Conservation (phyloP, 768 basidiomycete genomes). For the Cystofilobasidium bisporidii region DNA sequence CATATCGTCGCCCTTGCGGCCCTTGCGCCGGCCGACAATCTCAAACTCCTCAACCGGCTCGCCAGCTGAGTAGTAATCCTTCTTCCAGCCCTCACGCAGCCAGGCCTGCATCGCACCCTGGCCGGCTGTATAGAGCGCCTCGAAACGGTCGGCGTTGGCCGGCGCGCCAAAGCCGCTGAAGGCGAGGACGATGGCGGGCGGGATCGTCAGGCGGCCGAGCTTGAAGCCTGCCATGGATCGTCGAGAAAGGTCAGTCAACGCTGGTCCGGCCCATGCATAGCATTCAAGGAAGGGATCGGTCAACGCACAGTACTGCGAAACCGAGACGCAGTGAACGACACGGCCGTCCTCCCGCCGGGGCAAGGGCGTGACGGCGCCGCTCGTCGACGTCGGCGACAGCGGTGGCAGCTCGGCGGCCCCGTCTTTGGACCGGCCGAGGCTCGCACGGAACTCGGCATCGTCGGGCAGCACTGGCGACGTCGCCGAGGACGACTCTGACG, state of each 20-base stretch:
- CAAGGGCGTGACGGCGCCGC: slow-evolving; percentile 3
- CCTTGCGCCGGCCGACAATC: background rate
- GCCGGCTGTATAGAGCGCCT: background rate
- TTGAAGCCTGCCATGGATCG: slow-evolving; percentile 5
- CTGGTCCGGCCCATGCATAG: too few species aligned
- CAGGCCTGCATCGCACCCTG: background rate
- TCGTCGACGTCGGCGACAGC: background rate
- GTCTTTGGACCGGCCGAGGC: background rate
- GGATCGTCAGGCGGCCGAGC: slow-evolving; percentile 19
- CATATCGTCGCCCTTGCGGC: slow-evolving; percentile 12
- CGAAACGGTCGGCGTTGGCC: slow-evolving; percentile 19
- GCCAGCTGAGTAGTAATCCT: background rate
- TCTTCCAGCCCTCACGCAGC: slow-evolving; percentile 22
- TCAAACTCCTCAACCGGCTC: slow-evolving; percentile 27
- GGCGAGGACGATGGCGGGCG: slow-evolving; percentile 19
- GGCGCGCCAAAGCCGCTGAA: slow-evolving; percentile 15
- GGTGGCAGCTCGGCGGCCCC: too few species aligned
- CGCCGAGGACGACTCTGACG: too few species aligned
- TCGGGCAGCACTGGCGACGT: background rate
- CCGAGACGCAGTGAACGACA: slow-evolving; percentile 4
- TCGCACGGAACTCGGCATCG: slow-evolving; percentile 2
- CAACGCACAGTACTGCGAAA: slow-evolving; percentile 11
- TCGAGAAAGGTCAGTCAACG: background rate
- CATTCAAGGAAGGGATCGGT: background rate
- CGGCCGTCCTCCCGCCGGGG: slow-evolving; percentile 12